A percentile compares a stretch with the other conserved stretches of the same genome.
Conservation (phyloP, 805 yeast genomes). For the Cyberlindnera subsufficiens region DNA sequence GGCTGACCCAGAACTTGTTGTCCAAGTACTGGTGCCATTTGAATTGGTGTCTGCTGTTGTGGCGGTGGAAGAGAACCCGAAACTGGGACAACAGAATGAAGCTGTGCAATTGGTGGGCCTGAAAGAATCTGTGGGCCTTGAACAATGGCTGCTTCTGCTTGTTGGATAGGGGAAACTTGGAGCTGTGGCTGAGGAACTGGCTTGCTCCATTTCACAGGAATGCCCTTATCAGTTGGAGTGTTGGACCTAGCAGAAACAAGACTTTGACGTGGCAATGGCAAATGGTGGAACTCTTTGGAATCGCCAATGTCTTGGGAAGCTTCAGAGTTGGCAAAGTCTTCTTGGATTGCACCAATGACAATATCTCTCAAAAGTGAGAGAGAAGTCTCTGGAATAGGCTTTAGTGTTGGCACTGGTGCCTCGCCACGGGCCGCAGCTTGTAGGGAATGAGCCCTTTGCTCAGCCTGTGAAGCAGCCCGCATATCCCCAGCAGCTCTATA, state of each 20-base stretch:
- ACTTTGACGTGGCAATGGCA: slow-evolving; percentile 21
- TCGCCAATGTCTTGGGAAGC: slow-evolving; percentile 13
- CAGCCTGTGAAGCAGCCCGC: slow-evolving; percentile 35
- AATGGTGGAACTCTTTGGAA: slow-evolving; percentile 21
- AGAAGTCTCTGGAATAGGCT: slow-evolving; percentile 46
- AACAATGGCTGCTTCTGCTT: too few relatives aligned
- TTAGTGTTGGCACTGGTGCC: slow-evolving; percentile 38
- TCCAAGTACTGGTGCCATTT: background rate
- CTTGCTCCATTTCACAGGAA: background rate
- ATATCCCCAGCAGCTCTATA: slow-evolving; percentile 41
- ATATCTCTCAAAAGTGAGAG: slow-evolving; percentile 25
- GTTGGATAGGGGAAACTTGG: background rate
- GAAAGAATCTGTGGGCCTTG: too few relatives aligned
- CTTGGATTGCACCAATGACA: slow-evolving; percentile 16
- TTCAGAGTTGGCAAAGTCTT: background rate
- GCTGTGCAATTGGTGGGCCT: too few relatives aligned
- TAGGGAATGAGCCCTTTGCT: slow-evolving; percentile 37
- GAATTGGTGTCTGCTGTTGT: background rate
- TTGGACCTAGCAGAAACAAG: slow-evolving; percentile 8
- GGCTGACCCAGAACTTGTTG: slow-evolving; percentile 2
- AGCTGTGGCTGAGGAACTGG: slow-evolving; percentile 1
- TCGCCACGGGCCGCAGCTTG: slow-evolving; percentile 37
- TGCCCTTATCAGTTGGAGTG: slow-evolving; percentile 11
- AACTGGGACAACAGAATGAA: too few relatives aligned
- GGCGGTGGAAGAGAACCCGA: background rate